Conservation (phyloP, 179 eudicot genomes). For the Camellia oleifera region DNA sequence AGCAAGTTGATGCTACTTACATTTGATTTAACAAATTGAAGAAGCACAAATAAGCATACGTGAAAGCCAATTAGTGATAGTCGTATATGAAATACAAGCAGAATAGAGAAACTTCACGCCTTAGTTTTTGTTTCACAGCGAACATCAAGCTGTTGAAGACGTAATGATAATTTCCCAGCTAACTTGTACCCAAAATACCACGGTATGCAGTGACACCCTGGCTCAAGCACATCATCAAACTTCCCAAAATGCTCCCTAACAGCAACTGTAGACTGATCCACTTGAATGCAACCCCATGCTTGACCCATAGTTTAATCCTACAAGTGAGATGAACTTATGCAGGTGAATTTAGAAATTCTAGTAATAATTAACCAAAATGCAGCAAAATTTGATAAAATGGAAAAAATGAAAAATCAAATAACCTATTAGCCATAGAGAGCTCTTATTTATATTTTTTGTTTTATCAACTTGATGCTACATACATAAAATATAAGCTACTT, state of each 20-base stretch:
- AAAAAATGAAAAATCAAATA: not conserved
- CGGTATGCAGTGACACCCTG: slow-evolving; percentile 48
- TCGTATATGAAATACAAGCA: too few species aligned
- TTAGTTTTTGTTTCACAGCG: slow-evolving; percentile 47
- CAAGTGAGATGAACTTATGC: slow-evolving; percentile 9
- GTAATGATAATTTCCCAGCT: slow-evolving; percentile 35
- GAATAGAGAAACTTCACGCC: slow-evolving; percentile 18
- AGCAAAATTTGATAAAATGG: not conserved
- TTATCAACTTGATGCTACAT: not conserved
- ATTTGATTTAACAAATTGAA: not conserved
- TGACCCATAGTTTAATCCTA: slow-evolving; percentile 32
- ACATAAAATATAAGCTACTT: not conserved
- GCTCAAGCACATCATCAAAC: slow-evolving; percentile 33
- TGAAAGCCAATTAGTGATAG: too few species aligned
- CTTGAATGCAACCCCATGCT: slow-evolving; percentile 37
- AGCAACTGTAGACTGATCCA: slow-evolving; percentile 44
- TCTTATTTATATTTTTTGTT: not conserved
- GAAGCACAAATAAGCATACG: not conserved
- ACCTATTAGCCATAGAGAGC: too few species aligned
- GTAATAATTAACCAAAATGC: too few species aligned
- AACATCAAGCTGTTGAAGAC: slow-evolving; percentile 44
- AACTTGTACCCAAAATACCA: slow-evolving; percentile 39
- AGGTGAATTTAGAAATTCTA: not conserved
- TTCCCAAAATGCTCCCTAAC: slow-evolving; percentile 43
- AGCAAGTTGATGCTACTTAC: not conserved